phyloP scores from a whole-genome alignment of 306 rosid genomes.

The Prunus kanzakura region DNA sequence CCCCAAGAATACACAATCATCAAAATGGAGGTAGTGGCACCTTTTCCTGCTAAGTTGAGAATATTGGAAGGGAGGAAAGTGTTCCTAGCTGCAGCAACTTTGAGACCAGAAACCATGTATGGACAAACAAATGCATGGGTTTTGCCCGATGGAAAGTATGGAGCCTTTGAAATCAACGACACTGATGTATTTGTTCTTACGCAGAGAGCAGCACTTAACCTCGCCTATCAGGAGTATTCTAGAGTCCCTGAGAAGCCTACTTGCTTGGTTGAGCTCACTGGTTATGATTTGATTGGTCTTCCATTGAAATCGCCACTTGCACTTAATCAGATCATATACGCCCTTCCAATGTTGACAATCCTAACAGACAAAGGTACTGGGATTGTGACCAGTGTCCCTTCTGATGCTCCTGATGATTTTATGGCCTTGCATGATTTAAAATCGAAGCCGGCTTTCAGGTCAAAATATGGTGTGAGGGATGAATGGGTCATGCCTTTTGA shows the following conservation, averaged over 20 bases:
- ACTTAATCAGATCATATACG: slow-evolving; percentile 66
- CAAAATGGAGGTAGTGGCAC: slow-evolving; percentile 78
- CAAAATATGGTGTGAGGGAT: slow-evolving; percentile 76
- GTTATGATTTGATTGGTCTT: slow-evolving; percentile 88
- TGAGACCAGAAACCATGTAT: slow-evolving; percentile 97
- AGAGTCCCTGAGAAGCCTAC: slow-evolving; percentile 66
- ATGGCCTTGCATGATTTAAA: slow-evolving; percentile 89
- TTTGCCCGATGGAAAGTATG: slow-evolving; percentile 86
- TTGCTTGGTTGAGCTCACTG: slow-evolving; percentile 73
- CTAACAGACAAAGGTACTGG: slow-evolving; percentile 96
- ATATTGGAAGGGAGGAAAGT: slow-evolving; percentile 72
- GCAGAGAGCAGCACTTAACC: slow-evolving; percentile 77
- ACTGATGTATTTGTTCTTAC: slow-evolving; percentile 70
- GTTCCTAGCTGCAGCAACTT: slow-evolving; percentile 70
- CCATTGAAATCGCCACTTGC: slow-evolving; percentile 83
- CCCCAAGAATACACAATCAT: slow-evolving; percentile 91
- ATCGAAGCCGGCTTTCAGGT: slow-evolving; percentile 68
- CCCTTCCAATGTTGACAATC: slow-evolving; percentile 92
- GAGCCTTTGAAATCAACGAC: slow-evolving; percentile 82
- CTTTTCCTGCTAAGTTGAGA: slow-evolving; percentile 66
- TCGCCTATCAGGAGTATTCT: slow-evolving; percentile 78
- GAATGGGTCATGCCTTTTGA: slow-evolving; percentile 90
- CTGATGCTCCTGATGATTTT: slow-evolving; percentile 96
- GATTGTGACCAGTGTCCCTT: slow-evolving; percentile 91
- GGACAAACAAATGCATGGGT: slow-evolving; percentile 99